Evolutionary conservation across 2,329 filamentous ascomycete genomes (phyloP).

Genomic region (Fusarium sp.): DNA sequence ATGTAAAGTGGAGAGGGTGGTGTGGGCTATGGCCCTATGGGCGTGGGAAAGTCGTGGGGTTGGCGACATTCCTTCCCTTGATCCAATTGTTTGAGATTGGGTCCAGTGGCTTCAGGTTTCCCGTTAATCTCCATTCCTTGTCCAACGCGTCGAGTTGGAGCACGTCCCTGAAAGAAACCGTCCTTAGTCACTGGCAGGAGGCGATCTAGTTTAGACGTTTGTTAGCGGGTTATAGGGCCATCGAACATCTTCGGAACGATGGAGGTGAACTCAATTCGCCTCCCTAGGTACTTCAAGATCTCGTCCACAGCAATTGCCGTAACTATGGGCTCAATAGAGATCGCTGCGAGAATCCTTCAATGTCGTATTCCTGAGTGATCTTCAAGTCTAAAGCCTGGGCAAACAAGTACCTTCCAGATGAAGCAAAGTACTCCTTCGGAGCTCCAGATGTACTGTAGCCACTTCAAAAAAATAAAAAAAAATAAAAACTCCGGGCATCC

Average conservation of each 20-base stretch:
- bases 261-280: neutral
- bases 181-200: neutral
- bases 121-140: neutral
- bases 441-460: neutral
- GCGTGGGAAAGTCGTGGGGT: constrained; percentile 26
- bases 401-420: constrained; percentile 15
- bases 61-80: neutral
- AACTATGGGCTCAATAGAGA: neutral
- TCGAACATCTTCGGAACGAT: neutral
- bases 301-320: neutral
- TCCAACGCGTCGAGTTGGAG: neutral
- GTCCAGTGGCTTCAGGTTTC: neutral
- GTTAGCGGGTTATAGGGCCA: neutral
- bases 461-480: constrained; percentile 3
- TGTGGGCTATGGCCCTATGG: constrained; percentile 38
- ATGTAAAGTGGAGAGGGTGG: constrained; percentile 34
- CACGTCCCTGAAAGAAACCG: neutral
- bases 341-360: neutral
- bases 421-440: constrained; percentile 1
- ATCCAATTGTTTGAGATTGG: neutral
- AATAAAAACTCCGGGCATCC: constrained; percentile 1
- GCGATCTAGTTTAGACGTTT: constrained; percentile 3
- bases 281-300: neutral
- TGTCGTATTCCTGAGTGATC: constrained; percentile 4
- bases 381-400: constrained; percentile 20